phyloP scores from a whole-genome alignment of 805 yeast species.

The Wickerhamomyces rabaulensis region DNA sequence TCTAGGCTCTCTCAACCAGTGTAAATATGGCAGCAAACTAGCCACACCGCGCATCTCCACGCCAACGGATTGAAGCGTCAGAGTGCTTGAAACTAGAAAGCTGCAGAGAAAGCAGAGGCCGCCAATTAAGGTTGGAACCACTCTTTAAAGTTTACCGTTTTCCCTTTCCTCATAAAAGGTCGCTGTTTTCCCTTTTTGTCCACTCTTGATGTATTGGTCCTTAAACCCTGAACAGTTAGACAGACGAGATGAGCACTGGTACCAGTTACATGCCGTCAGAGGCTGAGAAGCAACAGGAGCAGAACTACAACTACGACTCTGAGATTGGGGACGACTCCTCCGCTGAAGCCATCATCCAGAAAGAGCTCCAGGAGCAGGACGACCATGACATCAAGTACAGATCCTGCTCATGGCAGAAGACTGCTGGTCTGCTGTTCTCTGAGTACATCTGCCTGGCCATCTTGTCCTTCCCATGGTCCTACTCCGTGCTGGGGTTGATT shows the following conservation, averaged over 20 bases:
- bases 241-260: background rate
- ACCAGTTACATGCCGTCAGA: background rate
- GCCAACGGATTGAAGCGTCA: no score
- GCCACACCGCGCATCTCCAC: no score
- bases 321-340: constrained; percentile 7
- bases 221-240: no score
- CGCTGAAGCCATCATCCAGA: constrained; percentile 15
- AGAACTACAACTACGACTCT: background rate
- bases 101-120: no score
- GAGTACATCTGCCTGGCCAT: constrained; percentile 60
- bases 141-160: no score
- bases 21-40: no score
- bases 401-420: constrained; percentile 52
- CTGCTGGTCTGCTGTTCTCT: constrained; percentile 54
- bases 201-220: no score
- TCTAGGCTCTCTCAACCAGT: no score
- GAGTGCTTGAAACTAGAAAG: no score
- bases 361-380: constrained; percentile 19
- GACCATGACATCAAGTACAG: constrained; percentile 38
- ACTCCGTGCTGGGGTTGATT: constrained; percentile 51
- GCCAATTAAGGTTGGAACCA: no score
- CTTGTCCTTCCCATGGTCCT: constrained; percentile 65
- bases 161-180: no score
- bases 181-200: no score
- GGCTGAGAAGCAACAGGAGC: background rate